These are phyloP conservation scores for Claviceps spartinae DNA, from an alignment of 2,329 filamentous ascomycete species.

Conservation along the genomic window DNA sequence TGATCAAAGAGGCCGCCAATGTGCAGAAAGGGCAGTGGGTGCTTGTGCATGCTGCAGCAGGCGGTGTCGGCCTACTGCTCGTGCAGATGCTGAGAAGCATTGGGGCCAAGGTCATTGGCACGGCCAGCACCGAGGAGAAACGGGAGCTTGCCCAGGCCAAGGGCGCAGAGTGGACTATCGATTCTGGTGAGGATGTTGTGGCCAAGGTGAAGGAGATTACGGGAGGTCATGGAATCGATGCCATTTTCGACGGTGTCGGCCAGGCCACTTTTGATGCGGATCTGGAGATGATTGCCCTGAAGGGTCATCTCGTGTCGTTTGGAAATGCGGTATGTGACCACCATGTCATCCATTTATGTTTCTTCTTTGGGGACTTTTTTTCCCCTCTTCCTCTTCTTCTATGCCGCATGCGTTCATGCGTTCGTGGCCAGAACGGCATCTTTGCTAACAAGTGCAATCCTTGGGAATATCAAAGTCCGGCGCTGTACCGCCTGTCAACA, in stretches of 20 bases:
- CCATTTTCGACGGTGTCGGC: slow-evolving; percentile 77
- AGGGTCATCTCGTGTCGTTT: slow-evolving; percentile 66
- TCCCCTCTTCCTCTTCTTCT: neutral
- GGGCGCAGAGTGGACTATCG: slow-evolving; percentile 60
- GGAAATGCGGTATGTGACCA: slow-evolving; percentile 54
- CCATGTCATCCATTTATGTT: neutral
- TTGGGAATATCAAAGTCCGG: slow-evolving; percentile 34
- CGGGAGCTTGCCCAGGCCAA: slow-evolving; percentile 52
- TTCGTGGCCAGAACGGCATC: too few relatives aligned
- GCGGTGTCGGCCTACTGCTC: slow-evolving; percentile 64
- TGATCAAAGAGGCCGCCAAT: slow-evolving; percentile 63
- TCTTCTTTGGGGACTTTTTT: neutral
- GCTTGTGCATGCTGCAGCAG: slow-evolving; percentile 74
- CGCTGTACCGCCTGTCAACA: slow-evolving; percentile 54
- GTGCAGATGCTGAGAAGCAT: slow-evolving; percentile 59
- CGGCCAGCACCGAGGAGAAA: slow-evolving; percentile 62
- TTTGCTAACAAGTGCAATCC: too few relatives aligned
- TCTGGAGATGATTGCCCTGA: slow-evolving; percentile 58
- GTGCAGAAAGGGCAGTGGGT: slow-evolving; percentile 69
- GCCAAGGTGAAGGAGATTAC: slow-evolving; percentile 55
- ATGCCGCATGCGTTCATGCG: neutral
- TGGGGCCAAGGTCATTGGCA: slow-evolving; percentile 68
- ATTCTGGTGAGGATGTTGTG: slow-evolving; percentile 50
- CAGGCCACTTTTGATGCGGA: slow-evolving; percentile 72
- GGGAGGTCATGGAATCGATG: slow-evolving; percentile 55